Percentiles rank a stretch among this genome's conserved stretches.
phyloP scores from a whole-genome alignment of 2,329 filamentous ascomycete genomes.

The Endocalyx cinctus region DNA sequence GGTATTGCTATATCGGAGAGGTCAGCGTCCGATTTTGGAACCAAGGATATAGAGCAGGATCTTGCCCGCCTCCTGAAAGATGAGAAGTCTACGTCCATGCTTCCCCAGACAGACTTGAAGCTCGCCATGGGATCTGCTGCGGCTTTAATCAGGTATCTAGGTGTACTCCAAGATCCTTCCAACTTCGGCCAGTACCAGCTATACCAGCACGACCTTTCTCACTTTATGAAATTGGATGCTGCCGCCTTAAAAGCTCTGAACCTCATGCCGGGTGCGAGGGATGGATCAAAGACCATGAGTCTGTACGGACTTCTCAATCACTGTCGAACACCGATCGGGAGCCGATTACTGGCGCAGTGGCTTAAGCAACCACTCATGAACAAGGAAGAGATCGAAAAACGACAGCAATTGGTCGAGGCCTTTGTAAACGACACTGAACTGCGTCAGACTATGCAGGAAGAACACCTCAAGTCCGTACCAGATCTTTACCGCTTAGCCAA shows the following conservation, averaged over 20 bases:
- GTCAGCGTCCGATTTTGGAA: conserved; percentile 71
- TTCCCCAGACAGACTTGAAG: conserved; percentile 90
- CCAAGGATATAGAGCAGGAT: conserved; percentile 93
- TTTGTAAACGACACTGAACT: conserved; percentile 92
- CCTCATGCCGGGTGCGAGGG: conserved; percentile 90
- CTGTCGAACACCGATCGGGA: conserved; percentile 94
- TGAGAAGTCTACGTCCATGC: conserved; percentile 67
- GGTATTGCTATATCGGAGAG: conserved; percentile 86
- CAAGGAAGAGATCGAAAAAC: conserved; percentile 78
- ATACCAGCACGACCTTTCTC: conserved; percentile 92
- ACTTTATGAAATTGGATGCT: conserved; percentile 98
- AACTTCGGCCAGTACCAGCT: conserved; percentile 98
- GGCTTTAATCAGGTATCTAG: conserved; percentile 90
- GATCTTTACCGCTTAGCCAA: conserved; percentile 92
- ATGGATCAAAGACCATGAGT: conserved; percentile 97
- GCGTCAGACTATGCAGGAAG: conserved; percentile 93
- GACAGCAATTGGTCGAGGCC: conserved; percentile 91
- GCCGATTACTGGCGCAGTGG: conserved; percentile 88
- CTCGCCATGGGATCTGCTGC: conserved; percentile 94
- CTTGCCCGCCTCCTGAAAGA: conserved; percentile 82
- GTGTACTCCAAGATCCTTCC: conserved; percentile 80
- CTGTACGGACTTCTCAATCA: conserved; percentile 91
- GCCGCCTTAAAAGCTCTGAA: conserved; percentile 92
- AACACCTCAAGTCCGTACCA: conserved; percentile 86
- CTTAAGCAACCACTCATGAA: conserved; percentile 96